Percentiles rank a stretch among this genome's conserved stretches.
Evolutionary conservation across 805 yeast genomes (phyloP).

Genomic region (Blastobotrys robertii): DNA sequence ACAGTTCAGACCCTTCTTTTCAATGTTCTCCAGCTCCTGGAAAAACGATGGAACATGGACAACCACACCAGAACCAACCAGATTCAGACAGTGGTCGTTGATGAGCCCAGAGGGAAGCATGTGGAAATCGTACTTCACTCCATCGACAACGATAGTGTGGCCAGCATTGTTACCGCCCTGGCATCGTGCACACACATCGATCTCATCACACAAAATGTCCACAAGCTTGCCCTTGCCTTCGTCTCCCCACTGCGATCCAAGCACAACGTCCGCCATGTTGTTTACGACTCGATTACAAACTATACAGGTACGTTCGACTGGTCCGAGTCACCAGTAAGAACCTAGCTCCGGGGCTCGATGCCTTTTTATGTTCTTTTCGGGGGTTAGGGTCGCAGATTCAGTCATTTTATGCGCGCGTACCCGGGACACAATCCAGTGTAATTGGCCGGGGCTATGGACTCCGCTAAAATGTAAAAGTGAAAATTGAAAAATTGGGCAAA

Average conservation of each 20-base stretch:
- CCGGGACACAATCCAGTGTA: no score
- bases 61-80: conserved; percentile 95
- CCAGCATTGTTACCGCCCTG: conserved; percentile 99
- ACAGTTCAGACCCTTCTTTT: conserved; percentile 70
- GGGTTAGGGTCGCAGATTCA: not conserved
- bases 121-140: conserved; percentile 90
- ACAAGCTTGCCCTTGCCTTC: conserved; percentile 99
- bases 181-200: conserved; percentile 96
- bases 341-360: conserved; percentile 2
- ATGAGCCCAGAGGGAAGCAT: conserved; percentile 98
- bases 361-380: no score
- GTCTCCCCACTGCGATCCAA: conserved; percentile 99
- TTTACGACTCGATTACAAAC: not conserved
- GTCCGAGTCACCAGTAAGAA: conserved; percentile 16
- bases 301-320: conserved; percentile 10
- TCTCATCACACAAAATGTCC: conserved; percentile 85
- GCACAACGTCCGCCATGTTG: conserved; percentile 76
- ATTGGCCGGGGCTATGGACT: not conserved
- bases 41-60: conserved; percentile 91
- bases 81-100: conserved; percentile 80
- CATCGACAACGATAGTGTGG: conserved; percentile 90
- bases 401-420: conserved; percentile 1
- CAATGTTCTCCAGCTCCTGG: conserved; percentile 71
- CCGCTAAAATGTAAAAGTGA: no score
- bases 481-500: no score